These are phyloP conservation scores for Pseudogymnoascus sp. DNA, from an alignment of 2,329 filamentous ascomycete species.

Conservation along the genomic window DNA sequence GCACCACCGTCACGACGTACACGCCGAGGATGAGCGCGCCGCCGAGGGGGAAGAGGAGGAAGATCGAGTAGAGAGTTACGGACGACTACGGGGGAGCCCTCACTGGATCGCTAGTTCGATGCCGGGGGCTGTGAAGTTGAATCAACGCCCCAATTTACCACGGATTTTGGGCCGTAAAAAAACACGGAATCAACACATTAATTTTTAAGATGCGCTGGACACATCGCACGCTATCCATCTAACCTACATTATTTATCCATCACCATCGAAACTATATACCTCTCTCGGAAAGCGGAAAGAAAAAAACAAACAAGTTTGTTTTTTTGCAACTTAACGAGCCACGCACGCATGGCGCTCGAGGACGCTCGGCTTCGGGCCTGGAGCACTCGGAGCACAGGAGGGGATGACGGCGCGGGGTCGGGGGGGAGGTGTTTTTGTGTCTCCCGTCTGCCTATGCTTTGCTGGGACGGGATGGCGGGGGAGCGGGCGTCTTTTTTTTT, in stretches of 20 bases:
- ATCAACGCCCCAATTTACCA: neutral
- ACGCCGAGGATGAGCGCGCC: constrained; percentile 80
- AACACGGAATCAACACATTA: neutral
- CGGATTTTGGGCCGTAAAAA: neutral
- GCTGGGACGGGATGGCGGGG: neutral
- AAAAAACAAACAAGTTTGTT: neutral
- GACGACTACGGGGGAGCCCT: neutral
- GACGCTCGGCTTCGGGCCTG: neutral
- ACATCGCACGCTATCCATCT: neutral
- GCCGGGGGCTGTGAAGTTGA: neutral
- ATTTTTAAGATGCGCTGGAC: constrained; percentile 1
- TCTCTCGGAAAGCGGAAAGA: neutral
- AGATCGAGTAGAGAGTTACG: constrained; percentile 40
- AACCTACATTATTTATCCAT: constrained; percentile 4
- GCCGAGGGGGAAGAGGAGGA: constrained; percentile 87
- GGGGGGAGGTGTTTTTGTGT: neutral
- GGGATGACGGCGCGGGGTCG: neutral
- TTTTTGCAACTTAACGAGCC: neutral
- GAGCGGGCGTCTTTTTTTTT: neutral
- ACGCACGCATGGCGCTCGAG: neutral
- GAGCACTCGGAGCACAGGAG: neutral
- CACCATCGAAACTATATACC: neutral
- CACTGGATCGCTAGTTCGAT: neutral
- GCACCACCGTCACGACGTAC: constrained; percentile 68
- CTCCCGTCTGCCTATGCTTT: neutral